Percentiles rank a stretch among this genome's conserved stretches.
phyloP scores from a whole-genome alignment of 2,329 filamentous ascomycete species.

The Cladorrhinum sp. region DNA sequence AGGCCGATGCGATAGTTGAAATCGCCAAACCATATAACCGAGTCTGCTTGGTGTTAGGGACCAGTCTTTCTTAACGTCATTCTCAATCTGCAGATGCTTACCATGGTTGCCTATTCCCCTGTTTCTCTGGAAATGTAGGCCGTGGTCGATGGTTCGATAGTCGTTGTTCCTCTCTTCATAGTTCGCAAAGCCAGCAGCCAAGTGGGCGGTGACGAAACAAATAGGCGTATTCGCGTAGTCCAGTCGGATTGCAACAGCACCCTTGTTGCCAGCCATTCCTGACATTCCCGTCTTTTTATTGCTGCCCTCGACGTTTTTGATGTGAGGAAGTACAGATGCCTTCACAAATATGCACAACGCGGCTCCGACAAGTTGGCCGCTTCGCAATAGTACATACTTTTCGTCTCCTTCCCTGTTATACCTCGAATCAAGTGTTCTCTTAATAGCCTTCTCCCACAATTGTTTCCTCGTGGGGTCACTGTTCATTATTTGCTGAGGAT shows the following conservation, averaged over 20 bases:
- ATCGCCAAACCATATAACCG: slow-evolving; percentile 92
- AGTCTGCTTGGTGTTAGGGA: slow-evolving; percentile 43
- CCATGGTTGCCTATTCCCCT: slow-evolving; percentile 88
- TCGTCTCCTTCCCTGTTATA: slow-evolving; percentile 64
- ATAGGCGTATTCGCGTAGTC: slow-evolving; percentile 91
- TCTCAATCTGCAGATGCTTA: slow-evolving; percentile 29
- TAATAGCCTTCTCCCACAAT: slow-evolving; percentile 82
- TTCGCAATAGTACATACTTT: slow-evolving; percentile 84
- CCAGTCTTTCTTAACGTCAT: neutral
- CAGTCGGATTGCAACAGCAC: slow-evolving; percentile 91
- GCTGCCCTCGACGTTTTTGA: slow-evolving; percentile 95
- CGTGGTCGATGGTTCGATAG: slow-evolving; percentile 83
- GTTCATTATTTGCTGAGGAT: slow-evolving; percentile 98
- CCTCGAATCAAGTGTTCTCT: slow-evolving; percentile 69
- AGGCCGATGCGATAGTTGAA: slow-evolving; percentile 98
- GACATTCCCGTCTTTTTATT: slow-evolving; percentile 94
- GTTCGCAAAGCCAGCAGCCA: slow-evolving; percentile 93
- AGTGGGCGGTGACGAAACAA: slow-evolving; percentile 93
- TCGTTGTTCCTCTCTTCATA: slow-evolving; percentile 95
- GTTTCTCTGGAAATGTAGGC: slow-evolving; percentile 87
- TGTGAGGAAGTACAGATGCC: slow-evolving; percentile 68
- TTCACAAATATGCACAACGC: slow-evolving; percentile 90
- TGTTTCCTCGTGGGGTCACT: slow-evolving; percentile 85
- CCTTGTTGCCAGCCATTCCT: slow-evolving; percentile 97
- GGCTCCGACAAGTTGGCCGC: slow-evolving; percentile 91